These are phyloP conservation scores for Termitomyces sp. DNA, from an alignment of 768 basidiomycete genomes.

Conservation along the genomic window DNA sequence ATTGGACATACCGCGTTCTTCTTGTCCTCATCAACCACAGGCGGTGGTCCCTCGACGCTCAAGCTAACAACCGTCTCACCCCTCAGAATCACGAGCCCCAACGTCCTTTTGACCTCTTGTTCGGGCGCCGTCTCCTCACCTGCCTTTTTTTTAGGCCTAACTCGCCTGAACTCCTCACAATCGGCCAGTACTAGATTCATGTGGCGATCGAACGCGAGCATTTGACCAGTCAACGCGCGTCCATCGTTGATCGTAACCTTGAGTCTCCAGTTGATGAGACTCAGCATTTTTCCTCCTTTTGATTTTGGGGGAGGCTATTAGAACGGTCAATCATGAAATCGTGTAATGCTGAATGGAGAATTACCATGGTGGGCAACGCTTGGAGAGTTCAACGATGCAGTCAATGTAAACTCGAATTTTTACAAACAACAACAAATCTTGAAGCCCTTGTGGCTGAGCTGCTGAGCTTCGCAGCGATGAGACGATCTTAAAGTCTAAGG, in stretches of 20 bases:
- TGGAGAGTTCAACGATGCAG: conserved; percentile 13
- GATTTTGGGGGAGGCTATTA: conserved; percentile 92
- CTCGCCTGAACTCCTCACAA: conserved; percentile 95
- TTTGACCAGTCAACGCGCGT: conserved; percentile 92
- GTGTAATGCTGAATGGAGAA: conserved; percentile 5
- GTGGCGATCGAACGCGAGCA: conserved; percentile 99
- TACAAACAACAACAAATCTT: conserved; percentile 25
- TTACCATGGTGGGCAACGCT: conserved; percentile 55
- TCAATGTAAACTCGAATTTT: conserved; percentile 11
- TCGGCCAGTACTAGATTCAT: conserved; percentile 99
- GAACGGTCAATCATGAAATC: conserved; percentile 12
- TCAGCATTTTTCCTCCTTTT: conserved; percentile 97
- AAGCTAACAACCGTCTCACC: conserved; percentile 97
- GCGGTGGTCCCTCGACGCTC: conserved; percentile 93
- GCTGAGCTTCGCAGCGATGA: too few species aligned
- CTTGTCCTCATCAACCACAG: conserved; percentile 86
- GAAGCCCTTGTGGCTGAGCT: conserved; percentile 6
- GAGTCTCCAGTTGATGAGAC: conserved; percentile 96
- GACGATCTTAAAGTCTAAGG: too few species aligned
- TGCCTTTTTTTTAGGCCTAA: conserved; percentile 88
- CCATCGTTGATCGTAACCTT: conserved; percentile 98
- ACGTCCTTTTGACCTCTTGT: conserved; percentile 93
- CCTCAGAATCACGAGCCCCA: conserved; percentile 95
- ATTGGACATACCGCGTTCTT: conserved; percentile 63
- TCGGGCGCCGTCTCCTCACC: conserved; percentile 74